A percentile compares a stretch with the other conserved stretches of the same genome.
Evolutionary conservation across 495 filamentous ascomycete species (phyloP).

Genomic region (Xanthoparmelia taractica): DNA sequence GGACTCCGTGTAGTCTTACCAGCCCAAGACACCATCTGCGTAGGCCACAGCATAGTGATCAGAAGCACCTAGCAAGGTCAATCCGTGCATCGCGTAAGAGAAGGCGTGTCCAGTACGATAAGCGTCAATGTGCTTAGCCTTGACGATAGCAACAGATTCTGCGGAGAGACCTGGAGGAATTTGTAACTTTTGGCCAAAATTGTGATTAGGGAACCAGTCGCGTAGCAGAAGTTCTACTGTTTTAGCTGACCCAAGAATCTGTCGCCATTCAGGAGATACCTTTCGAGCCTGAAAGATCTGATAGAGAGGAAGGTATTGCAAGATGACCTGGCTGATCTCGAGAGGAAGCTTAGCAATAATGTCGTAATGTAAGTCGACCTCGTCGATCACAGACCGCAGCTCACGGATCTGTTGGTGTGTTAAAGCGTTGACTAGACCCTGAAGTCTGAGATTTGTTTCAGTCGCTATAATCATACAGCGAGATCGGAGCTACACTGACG

Average conservation of each 20-base stretch:
- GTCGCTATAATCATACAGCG: neutral
- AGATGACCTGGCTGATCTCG: constrained; percentile 13
- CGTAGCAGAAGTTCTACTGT: neutral
- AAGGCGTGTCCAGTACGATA: constrained; percentile 19
- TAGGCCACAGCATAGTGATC: neutral
- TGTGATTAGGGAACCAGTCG: neutral
- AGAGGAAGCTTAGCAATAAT: constrained; percentile 19
- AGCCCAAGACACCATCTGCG: constrained; percentile 4
- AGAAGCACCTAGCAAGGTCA: no score
- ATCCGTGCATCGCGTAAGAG: no score
- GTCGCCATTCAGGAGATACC: constrained; percentile 18
- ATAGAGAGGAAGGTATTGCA: constrained; percentile 17
- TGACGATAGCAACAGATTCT: neutral
- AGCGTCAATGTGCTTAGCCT: constrained; percentile 18
- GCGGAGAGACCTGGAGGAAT: neutral
- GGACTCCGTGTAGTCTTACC: neutral
- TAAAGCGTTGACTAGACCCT: neutral
- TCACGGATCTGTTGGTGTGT: constrained; percentile 8
- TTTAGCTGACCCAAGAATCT: constrained; percentile 6
- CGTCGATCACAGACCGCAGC: neutral
- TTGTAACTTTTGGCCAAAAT: no score
- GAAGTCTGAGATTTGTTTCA: neutral
- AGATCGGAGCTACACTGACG: neutral
- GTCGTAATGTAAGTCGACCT: constrained; percentile 6
- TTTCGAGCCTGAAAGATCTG: constrained; percentile 16